phyloP scores from a whole-genome alignment of 768 basidiomycete genomes.

The Pulveroboletus sp. region DNA sequence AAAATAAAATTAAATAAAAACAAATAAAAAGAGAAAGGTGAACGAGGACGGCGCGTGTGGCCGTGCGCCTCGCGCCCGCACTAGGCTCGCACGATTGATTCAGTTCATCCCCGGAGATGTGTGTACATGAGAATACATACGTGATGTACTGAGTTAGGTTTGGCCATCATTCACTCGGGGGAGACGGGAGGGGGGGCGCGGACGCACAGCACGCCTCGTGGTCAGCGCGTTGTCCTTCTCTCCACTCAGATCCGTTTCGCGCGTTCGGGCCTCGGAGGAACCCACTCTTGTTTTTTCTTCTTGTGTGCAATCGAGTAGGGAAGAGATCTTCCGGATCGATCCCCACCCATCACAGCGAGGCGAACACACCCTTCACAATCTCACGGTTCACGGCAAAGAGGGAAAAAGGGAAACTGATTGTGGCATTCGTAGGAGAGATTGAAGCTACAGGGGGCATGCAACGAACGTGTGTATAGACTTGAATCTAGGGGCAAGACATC shows the following conservation, averaged over 20 bases:
- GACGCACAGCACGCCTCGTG: slow-evolving; percentile 16
- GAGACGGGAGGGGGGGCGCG: neutral
- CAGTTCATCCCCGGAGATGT: neutral
- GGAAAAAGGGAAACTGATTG: neutral
- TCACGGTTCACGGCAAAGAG: slow-evolving; percentile 3
- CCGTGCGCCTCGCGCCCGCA: no score
- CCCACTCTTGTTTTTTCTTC: slow-evolving; percentile 12
- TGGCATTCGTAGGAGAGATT: slow-evolving; percentile 14
- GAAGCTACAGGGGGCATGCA: slow-evolving; percentile 12
- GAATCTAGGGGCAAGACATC: slow-evolving; percentile 9
- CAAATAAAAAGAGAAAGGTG: no score
- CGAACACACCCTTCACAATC: slow-evolving; percentile 8
- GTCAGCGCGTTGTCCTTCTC: slow-evolving; percentile 20
- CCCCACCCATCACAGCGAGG: neutral
- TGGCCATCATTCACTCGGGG: slow-evolving; percentile 7
- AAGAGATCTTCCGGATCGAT: slow-evolving; percentile 20
- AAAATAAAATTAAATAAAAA: no score
- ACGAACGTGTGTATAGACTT: slow-evolving; percentile 9
- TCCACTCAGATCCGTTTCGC: slow-evolving; percentile 3
- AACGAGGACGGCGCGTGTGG: no score
- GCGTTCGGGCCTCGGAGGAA: slow-evolving; percentile 25
- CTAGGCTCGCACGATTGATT: neutral
- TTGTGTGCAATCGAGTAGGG: neutral
- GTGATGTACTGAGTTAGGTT: slow-evolving; percentile 20
- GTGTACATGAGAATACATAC: neutral